Conservation (phyloP, 176 grass and related monocot genomes). For the Oryza longistaminata region DNA sequence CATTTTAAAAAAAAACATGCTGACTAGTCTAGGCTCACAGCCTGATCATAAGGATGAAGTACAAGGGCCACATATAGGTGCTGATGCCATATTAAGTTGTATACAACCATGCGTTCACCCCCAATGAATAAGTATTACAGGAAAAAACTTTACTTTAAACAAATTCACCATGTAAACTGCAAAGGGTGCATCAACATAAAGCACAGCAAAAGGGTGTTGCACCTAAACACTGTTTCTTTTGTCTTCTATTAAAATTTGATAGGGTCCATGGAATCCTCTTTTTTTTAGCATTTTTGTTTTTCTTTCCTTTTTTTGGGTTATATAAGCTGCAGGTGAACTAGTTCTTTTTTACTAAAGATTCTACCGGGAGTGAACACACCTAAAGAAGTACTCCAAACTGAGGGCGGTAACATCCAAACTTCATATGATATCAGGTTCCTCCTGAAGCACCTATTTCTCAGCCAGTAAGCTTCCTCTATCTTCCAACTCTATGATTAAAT, state of each 20-base stretch:
- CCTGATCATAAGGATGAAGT: too few relatives aligned
- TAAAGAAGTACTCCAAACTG: not conserved
- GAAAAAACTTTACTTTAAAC: too few relatives aligned
- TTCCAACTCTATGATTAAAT: not conserved
- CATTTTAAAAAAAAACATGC: too few relatives aligned
- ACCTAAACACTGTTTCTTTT: not conserved
- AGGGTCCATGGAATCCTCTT: not conserved
- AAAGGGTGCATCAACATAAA: not conserved
- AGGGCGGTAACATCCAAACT: conserved; percentile 15
- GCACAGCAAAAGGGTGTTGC: not conserved
- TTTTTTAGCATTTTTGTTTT: not conserved
- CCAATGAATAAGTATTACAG: too few relatives aligned
- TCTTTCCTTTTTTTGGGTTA: not conserved
- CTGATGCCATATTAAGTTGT: too few relatives aligned
- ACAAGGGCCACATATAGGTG: too few relatives aligned
- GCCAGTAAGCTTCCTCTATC: too few relatives aligned
- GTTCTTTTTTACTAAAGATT: not conserved
- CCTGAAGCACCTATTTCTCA: not conserved
- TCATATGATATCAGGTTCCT: conserved; percentile 6
- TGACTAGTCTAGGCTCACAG: too few relatives aligned
- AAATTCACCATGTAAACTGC: too few relatives aligned
- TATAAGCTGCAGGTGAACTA: conserved; percentile 20
- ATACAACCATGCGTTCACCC: too few relatives aligned
- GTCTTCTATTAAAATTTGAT: not conserved
- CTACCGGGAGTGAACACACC: not conserved